Base-by-base conservation (phyloP, 2,329 filamentous ascomycete genomes). In the Sporothrix euskadiensis region DNA sequence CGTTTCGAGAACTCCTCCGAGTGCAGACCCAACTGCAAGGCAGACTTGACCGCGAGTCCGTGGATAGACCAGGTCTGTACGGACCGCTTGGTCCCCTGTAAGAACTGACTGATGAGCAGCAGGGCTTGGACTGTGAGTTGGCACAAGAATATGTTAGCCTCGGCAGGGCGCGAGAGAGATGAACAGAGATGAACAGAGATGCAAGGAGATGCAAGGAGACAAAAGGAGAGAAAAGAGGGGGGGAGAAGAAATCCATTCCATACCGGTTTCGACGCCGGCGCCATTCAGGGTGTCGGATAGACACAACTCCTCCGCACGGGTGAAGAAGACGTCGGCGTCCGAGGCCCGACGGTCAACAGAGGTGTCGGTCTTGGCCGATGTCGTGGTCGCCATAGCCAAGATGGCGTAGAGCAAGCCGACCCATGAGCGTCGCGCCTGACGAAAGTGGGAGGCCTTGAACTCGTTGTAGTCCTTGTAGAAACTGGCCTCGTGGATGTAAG, bases 1-100 rank as follows among this genome's bases (percentile, higher is more conserved):
- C 44, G 7, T 10, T 10, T 76, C 77, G 0, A 80, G 78, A 0
- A 82, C 80, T n/a, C 83, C 77, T 3, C 78, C 78, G 0, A 83
- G 52, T 88, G 86, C 0, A 88, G 77, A 0, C 87, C 87, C 1
- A 88, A 78, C 41, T 86, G 83, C 35, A 86, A 79, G 0, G 86
- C 86, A 0, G 84, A 83, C 73, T 83, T 85, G 2, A 88, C 83
- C 0, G 86, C 83, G 0, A 88, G 80, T 0, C 87, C 86, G 74
- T 88, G 87, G 0, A 85, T 81, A 0, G 82, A 85, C 86, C 86
- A 89, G 2, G 86, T 84, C 72, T 87, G 83, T 1, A 87, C 80
- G 0, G 86, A 87, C 32, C 83, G 83, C 49, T 87, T 84, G 0
- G 86, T 87, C 1, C 86, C 85, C 76, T 88, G 86, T 0, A 88